Evolutionary conservation across 2,329 filamentous ascomycete genomes (phyloP), one percentile per base, ranked within the genome.

Genomic region (Cyclaneusma minus): DNA sequence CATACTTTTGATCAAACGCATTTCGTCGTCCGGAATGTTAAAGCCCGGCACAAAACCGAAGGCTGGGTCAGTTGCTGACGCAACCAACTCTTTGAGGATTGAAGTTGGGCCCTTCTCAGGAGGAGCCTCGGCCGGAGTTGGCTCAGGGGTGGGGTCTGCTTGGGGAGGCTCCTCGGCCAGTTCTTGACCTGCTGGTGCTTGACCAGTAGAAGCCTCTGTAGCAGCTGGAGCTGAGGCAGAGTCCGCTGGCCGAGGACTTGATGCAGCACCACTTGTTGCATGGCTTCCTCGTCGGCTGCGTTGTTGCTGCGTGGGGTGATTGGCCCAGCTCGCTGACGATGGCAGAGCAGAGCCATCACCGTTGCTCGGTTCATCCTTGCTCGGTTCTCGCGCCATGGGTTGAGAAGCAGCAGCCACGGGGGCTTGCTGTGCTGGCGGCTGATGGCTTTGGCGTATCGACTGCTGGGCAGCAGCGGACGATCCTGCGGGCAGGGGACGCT

Each of bases 311-410:
- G 44, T 75, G 68, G 47, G 72, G 59, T 56, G 72, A 35, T 67
- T 74, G 12, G 87, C 89, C 89, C 89, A 98, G 45, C 77, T 94
- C 4, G 87, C 89, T 3, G 85, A 84, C 2, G 85, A 83, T 3
- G 89, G 91, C 21, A 98, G 59, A n/a, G 84, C 89, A 20, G 89
- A 84, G 3, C 76, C 75, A 43, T 94, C 87, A n/a, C 66, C 71
- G 41, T 61, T 66, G 29, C 76, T 69, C 1, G 76, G 72, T 7
- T 68, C 74, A 32, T 91, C 81, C 45, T 80, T 84, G 50, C 78
- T 85, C n/a, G 66, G 61, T 33, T 82, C 75, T 20, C 80, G 67
- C 16, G 62, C 64, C 76, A 89, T 84, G n/a, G 65, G 54, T 37
- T 74, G 68, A 4, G 67, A 56, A 8, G 52, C 50, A 5, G 55